Conservation (phyloP, 495 filamentous ascomycete genomes). For the Melanomma pulvis-pyrius region DNA sequence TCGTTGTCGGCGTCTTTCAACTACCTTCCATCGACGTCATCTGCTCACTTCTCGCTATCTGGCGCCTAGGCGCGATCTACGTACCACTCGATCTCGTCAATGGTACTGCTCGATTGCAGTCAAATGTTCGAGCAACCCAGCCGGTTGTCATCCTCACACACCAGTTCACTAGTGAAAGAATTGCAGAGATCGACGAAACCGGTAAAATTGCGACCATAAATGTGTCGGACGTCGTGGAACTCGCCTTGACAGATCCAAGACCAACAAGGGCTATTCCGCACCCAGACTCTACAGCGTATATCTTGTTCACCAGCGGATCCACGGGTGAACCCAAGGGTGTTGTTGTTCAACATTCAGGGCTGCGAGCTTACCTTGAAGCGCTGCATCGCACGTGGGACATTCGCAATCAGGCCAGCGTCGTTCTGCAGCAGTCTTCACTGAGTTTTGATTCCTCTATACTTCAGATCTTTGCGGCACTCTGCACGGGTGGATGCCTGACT, state of each 20-base stretch:
- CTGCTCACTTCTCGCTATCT: conserved; percentile 12
- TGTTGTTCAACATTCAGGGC: conserved; percentile 78
- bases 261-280: not conserved
- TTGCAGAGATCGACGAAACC: not conserved
- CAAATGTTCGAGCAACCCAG: not conserved
- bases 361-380: conserved; percentile 42
- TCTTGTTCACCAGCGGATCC: conserved; percentile 99
- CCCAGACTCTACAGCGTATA: conserved; percentile 77
- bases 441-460: conserved; percentile 13
- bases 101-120: not conserved
- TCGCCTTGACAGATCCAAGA: not conserved
- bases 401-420: not conserved
- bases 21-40: not conserved
- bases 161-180: not conserved
- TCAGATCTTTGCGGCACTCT: conserved; percentile 17
- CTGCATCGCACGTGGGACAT: not conserved
- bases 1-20: conserved; percentile 6
- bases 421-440: conserved; percentile 6
- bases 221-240: not conserved
- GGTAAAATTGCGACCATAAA: not conserved
- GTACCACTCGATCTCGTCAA: conserved; percentile 2
- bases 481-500: not conserved
- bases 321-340: conserved; percentile 96
- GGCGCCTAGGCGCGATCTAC: not conserved
- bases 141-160: not conserved